Evolutionary conservation across 495 filamentous ascomycete genomes (phyloP).

Genomic region (Penicillium lividum): DNA sequence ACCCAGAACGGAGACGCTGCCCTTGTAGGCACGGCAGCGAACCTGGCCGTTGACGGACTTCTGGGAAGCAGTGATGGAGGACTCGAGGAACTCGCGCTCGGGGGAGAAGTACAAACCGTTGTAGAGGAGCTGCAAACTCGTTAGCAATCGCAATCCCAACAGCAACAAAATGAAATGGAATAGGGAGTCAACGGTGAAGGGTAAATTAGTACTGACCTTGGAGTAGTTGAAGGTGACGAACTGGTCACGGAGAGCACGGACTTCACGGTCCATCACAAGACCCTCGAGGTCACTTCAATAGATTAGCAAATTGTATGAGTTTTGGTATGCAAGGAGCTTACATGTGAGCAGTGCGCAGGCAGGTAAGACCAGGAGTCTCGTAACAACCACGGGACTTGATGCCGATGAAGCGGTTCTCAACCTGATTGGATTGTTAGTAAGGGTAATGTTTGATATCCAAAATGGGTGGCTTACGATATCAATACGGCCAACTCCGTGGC

Average conservation of each 20-base stretch:
- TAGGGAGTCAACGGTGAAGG: not conserved
- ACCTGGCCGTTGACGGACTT: conserved; percentile 71
- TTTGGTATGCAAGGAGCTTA: conserved; percentile 18
- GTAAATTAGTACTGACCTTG: conserved; percentile 36
- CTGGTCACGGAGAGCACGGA: conserved; percentile 80
- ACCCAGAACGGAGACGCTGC: conserved; percentile 70
- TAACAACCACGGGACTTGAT: conserved; percentile 91
- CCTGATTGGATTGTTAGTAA: conserved; percentile 14
- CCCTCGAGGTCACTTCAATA: conserved; percentile 71
- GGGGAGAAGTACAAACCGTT: conserved; percentile 77
- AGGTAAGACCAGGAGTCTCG: conserved; percentile 74
- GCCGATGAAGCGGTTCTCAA: conserved; percentile 83
- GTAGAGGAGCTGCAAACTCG: conserved; percentile 56
- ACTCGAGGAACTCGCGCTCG: conserved; percentile 77
- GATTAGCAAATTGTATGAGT: conserved; percentile 5
- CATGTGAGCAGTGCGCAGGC: conserved; percentile 73
- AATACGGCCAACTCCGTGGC: conserved; percentile 80
- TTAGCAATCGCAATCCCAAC: not conserved
- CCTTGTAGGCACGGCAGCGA: conserved; percentile 75
- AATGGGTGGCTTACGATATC: conserved; percentile 65
- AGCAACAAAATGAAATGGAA: not conserved
- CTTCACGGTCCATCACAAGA: conserved; percentile 79
- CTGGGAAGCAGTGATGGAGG: conserved; percentile 69
- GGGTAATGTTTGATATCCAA: not conserved
- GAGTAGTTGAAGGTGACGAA: conserved; percentile 75